These are phyloP conservation scores for Lenwebbia sp. DNA, from an alignment of 345 rosid genomes.

Conservation along the genomic window DNA sequence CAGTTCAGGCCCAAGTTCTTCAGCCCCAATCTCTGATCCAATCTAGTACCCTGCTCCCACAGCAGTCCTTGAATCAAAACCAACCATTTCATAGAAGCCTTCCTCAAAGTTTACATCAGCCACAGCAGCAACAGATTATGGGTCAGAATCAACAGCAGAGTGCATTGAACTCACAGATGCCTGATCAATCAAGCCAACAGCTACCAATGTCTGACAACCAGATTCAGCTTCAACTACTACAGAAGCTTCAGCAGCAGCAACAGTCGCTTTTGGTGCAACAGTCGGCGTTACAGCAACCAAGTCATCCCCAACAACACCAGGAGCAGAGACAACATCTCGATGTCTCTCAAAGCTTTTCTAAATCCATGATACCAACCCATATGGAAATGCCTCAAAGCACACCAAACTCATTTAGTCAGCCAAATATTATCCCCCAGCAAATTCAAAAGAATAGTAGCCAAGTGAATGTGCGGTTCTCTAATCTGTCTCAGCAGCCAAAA, in stretches of 20 bases:
- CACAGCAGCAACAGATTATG: slow-evolving; percentile 20
- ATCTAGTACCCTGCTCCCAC: slow-evolving; percentile 25
- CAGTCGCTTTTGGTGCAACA: slow-evolving; percentile 41
- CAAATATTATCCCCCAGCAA: slow-evolving; percentile 27
- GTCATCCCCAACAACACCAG: slow-evolving; percentile 30
- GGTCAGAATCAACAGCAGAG: slow-evolving; percentile 38
- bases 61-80: slow-evolving; percentile 28
- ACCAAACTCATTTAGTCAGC: slow-evolving; percentile 23
- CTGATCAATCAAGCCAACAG: slow-evolving; percentile 35
- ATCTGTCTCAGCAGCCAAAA: slow-evolving; percentile 23
- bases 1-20: slow-evolving; percentile 35
- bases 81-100: slow-evolving; percentile 32
- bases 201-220: slow-evolving; percentile 39
- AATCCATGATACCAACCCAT: slow-evolving; percentile 26
- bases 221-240: slow-evolving; percentile 56
- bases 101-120: slow-evolving; percentile 44
- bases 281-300: slow-evolving; percentile 30
- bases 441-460: slow-evolving; percentile 22
- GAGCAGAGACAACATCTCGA: slow-evolving; percentile 45
- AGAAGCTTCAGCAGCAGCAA: slow-evolving; percentile 69
- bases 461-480: slow-evolving; percentile 23
- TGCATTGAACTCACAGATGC: slow-evolving; percentile 24
- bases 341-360: slow-evolving; percentile 41
- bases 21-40: slow-evolving; percentile 39
- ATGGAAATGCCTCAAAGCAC: slow-evolving; percentile 33